phyloP scores from a whole-genome alignment of 495 filamentous ascomycete species.

The Penicillium crystallinum region DNA sequence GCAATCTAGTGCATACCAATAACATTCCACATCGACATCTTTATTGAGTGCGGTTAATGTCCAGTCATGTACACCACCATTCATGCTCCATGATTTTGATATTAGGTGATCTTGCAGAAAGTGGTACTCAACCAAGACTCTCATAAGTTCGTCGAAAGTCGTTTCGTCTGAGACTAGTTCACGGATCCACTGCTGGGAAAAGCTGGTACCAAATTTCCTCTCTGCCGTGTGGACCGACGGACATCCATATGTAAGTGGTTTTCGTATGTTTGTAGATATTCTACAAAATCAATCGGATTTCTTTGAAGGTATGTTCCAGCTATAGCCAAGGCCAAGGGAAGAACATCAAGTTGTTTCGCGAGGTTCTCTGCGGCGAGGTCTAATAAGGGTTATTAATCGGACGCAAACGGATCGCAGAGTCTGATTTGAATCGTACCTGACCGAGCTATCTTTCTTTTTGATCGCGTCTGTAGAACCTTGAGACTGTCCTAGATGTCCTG shows the following conservation, averaged over 20 bases:
- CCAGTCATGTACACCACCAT: conserved; percentile 12
- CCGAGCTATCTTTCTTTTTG: conserved; percentile 1
- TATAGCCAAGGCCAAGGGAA: conserved; percentile 9
- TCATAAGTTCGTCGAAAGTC: not conserved
- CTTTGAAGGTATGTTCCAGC: conserved; percentile 9
- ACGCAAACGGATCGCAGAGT: too few species aligned
- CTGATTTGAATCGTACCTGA: conserved; percentile 2
- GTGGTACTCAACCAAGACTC: conserved; percentile 1
- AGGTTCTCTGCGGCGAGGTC: conserved; percentile 4
- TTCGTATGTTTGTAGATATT: conserved; percentile 8
- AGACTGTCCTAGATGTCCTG: conserved; percentile 2
- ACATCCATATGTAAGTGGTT: conserved; percentile 3
- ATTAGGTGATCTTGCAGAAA: not conserved
- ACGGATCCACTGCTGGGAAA: conserved; percentile 3
- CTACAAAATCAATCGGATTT: not conserved
- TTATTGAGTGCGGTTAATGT: conserved; percentile 6
- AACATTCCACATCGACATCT: not conserved
- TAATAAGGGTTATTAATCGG: not conserved
- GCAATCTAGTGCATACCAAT: conserved; percentile 13
- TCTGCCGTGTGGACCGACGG: not conserved
- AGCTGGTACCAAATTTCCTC: not conserved
- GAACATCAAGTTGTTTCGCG: not conserved
- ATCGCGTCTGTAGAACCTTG: not conserved
- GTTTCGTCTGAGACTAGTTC: not conserved
- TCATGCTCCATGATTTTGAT: conserved; percentile 6